Evolutionary conservation across 2,329 filamentous ascomycete species (phyloP).

Genomic region (Pyricularia sp.): DNA sequence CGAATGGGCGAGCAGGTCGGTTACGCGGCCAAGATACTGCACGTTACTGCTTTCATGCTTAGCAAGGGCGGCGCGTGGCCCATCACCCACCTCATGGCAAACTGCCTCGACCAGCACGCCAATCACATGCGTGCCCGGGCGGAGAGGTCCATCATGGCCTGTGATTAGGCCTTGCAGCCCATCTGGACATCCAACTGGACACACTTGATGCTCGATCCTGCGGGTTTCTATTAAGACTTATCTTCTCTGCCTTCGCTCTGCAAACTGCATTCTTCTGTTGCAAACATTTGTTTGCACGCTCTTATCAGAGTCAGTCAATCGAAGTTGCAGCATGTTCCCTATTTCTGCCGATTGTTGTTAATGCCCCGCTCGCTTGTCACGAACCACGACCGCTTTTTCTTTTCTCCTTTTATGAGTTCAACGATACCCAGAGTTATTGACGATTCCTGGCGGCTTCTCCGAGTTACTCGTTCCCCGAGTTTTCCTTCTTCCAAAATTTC

Average conservation of each 20-base stretch:
- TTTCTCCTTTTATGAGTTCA: not conserved
- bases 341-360: not conserved
- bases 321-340: not conserved
- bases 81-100: conserved; percentile 45
- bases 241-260: not conserved
- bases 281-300: not conserved
- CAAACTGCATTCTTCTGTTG: not conserved
- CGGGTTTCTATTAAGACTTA: not conserved
- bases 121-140: conserved; percentile 40
- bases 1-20: conserved; percentile 48
- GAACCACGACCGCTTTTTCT: not conserved
- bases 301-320: not conserved
- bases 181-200: not conserved
- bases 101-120: conserved; percentile 45
- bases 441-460: not conserved
- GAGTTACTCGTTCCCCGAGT: not conserved
- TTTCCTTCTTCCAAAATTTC: not conserved
- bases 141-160: conserved; percentile 38
- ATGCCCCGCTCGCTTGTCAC: not conserved
- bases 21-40: conserved; percentile 75
- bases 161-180: conserved; percentile 18
- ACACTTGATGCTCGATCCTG: not conserved
- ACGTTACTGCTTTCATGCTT: conserved; percentile 77
- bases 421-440: not conserved
- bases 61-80: conserved; percentile 90